Conservation (phyloP, 2,329 filamentous ascomycete genomes). For the Arachnopeziza araneosa region DNA sequence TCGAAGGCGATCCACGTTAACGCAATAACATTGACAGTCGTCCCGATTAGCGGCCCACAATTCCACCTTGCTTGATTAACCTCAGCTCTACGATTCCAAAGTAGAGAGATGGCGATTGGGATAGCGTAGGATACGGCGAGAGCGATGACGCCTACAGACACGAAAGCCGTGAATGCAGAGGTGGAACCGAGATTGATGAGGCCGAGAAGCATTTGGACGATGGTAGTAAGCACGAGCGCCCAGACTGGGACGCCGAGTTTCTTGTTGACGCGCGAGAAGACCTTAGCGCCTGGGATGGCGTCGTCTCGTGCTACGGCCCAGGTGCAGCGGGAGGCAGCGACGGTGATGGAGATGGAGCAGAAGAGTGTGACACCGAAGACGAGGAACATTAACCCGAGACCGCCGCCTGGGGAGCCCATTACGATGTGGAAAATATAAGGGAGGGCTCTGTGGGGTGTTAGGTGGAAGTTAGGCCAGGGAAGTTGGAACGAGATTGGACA, state of each 20-base stretch:
- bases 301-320: constrained; percentile 65
- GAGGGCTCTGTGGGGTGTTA: background rate
- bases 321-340: constrained; percentile 53
- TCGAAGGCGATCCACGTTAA: constrained; percentile 53
- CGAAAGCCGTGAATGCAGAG: constrained; percentile 66
- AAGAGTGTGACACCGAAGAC: constrained; percentile 46
- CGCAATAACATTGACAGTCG: constrained; percentile 51
- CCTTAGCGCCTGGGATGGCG: constrained; percentile 55
- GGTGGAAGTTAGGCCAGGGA: background rate
- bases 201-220: constrained; percentile 61
- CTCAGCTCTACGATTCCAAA: constrained; percentile 55
- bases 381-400: constrained; percentile 43
- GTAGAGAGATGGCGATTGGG: constrained; percentile 62
- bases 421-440: constrained; percentile 39
- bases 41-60: constrained; percentile 53
- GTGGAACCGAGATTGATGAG: constrained; percentile 63
- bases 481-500: background rate
- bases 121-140: constrained; percentile 70
- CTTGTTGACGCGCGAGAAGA: constrained; percentile 57
- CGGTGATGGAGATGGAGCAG: constrained; percentile 48
- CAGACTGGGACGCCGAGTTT: constrained; percentile 60
- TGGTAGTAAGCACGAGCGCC: constrained; percentile 53
- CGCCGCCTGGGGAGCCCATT: constrained; percentile 43
- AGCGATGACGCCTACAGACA: constrained; percentile 65
- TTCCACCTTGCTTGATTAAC: constrained; percentile 51